These are phyloP conservation scores for Iris macrosiphon DNA, from an alignment of 106 monocot species.

Conservation along the genomic window DNA sequence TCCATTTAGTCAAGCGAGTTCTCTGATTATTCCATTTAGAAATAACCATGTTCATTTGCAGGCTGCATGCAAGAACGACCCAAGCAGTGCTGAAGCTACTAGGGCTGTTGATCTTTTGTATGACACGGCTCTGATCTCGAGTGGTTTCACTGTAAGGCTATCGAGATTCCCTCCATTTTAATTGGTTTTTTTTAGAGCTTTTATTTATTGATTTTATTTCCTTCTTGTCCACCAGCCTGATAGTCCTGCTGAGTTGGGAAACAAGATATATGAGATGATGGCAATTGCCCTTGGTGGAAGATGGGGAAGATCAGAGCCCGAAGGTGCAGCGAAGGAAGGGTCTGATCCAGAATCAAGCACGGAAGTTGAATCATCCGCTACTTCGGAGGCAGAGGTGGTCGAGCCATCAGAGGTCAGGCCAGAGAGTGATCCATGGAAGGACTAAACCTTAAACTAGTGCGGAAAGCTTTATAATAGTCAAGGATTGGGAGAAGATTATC, in stretches of 20 bases:
- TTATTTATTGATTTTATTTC: too few relatives aligned
- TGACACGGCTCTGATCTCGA: conserved; percentile 91
- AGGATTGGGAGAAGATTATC: too few relatives aligned
- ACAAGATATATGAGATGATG: conserved; percentile 99
- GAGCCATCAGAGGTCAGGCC: conserved; percentile 84
- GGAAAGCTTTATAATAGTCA: too few relatives aligned
- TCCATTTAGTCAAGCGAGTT: too few relatives aligned
- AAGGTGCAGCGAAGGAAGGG: conserved; percentile 11
- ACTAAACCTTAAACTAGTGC: too few relatives aligned
- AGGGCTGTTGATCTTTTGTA: conserved; percentile 93
- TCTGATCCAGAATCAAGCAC: conserved; percentile 10
- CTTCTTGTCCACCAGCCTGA: too few relatives aligned
- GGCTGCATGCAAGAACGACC: conserved; percentile 96
- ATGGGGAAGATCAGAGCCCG: conserved; percentile 82
- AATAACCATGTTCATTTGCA: too few relatives aligned
- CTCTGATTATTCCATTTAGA: too few relatives aligned
- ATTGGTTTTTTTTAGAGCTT: too few relatives aligned
- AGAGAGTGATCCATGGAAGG: conserved; percentile 92
- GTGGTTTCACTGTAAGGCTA: conserved; percentile 90
- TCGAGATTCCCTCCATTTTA: too few relatives aligned
- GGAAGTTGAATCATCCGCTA: conserved; percentile 12
- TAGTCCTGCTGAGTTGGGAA: conserved; percentile 88
- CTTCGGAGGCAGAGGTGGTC: conserved; percentile 59
- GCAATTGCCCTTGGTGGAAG: conserved; percentile 97
- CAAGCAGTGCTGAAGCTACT: conserved; percentile 70